phyloP scores from a whole-genome alignment of 1,139 yeast genomes.

The Torulaspora pretoriensis region DNA sequence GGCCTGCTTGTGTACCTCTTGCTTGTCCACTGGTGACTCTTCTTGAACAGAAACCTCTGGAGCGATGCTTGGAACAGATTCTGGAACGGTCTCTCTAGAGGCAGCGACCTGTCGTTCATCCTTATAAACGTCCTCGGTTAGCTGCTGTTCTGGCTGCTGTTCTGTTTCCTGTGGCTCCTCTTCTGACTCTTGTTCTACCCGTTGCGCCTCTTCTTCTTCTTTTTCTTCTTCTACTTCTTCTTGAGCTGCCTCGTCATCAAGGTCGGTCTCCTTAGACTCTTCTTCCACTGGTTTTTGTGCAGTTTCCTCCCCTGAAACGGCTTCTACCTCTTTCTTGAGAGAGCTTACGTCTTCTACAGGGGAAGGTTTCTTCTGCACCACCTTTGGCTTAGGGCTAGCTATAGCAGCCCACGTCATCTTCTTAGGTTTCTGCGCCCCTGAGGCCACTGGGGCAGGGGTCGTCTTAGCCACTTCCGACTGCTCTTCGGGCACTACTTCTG shows the following conservation, averaged over 20 bases:
- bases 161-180: neutral
- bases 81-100: constrained; percentile 1
- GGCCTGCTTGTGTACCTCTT: constrained; percentile 11
- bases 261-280: constrained; percentile 23
- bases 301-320: constrained; percentile 18
- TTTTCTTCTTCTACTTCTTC: constrained; percentile 22
- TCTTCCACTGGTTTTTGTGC: constrained; percentile 27
- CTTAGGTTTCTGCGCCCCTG: constrained; percentile 19
- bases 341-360: constrained; percentile 23
- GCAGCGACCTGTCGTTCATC: constrained; percentile 19
- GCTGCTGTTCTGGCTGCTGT: neutral
- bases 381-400: constrained; percentile 36
- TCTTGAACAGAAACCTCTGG: constrained; percentile 15
- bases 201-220: constrained; percentile 14
- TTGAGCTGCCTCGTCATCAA: constrained; percentile 10
- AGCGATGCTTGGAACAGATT: constrained; percentile 12
- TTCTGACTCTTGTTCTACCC: constrained; percentile 5
- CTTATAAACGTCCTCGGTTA: constrained; percentile 20
- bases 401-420: constrained; percentile 42
- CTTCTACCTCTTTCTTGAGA: constrained; percentile 23
- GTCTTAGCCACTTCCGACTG: neutral
- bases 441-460: neutral
- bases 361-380: constrained; percentile 19
- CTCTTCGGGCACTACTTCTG: neutral
- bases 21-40: constrained; percentile 12